Percentiles rank a stretch among this genome's conserved stretches.
phyloP scores from a whole-genome alignment of 2,329 filamentous ascomycete species.

The Paecilomyces variotii region DNA sequence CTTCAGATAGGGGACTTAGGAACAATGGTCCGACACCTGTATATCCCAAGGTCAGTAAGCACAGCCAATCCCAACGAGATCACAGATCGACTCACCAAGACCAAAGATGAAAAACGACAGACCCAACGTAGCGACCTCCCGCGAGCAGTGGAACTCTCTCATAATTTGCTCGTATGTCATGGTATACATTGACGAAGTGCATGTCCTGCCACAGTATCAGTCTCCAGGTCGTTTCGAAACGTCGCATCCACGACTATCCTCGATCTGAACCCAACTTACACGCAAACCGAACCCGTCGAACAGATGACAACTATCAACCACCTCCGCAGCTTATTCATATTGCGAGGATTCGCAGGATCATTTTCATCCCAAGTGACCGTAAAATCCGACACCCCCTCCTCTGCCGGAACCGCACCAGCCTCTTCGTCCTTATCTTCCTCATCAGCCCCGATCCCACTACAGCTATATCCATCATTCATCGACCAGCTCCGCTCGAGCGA shows the following conservation, averaged over 20 bases:
- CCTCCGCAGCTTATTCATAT: constrained; percentile 56
- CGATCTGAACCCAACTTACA: constrained; percentile 52
- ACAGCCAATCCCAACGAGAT: constrained; percentile 22
- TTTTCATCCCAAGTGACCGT: constrained; percentile 69
- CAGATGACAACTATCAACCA: constrained; percentile 74
- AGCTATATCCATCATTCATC: constrained; percentile 27
- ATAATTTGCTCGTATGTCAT: constrained; percentile 71
- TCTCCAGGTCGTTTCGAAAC: constrained; percentile 1
- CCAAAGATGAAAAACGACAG: constrained; percentile 78
- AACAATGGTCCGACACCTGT: constrained; percentile 53
- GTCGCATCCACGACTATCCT: not conserved
- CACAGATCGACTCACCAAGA: constrained; percentile 40
- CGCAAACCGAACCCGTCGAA: constrained; percentile 67
- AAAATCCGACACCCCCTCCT: constrained; percentile 41
- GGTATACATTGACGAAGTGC: constrained; percentile 81
- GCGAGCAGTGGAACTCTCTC: constrained; percentile 62
- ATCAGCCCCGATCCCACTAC: constrained; percentile 17
- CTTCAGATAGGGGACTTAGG: constrained; percentile 56
- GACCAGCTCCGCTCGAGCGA: constrained; percentile 27
- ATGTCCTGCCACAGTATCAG: constrained; percentile 50
- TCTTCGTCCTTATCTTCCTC: constrained; percentile 15
- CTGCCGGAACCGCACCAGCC: constrained; percentile 12
- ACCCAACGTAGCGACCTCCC: constrained; percentile 68
- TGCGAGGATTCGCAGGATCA: constrained; percentile 69
- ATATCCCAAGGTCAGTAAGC: constrained; percentile 6